Percentiles rank a stretch among this genome's conserved stretches.
These are phyloP conservation scores for Begonia peltatifolia DNA, from an alignment of 306 rosid genomes.

Conservation along the genomic window DNA sequence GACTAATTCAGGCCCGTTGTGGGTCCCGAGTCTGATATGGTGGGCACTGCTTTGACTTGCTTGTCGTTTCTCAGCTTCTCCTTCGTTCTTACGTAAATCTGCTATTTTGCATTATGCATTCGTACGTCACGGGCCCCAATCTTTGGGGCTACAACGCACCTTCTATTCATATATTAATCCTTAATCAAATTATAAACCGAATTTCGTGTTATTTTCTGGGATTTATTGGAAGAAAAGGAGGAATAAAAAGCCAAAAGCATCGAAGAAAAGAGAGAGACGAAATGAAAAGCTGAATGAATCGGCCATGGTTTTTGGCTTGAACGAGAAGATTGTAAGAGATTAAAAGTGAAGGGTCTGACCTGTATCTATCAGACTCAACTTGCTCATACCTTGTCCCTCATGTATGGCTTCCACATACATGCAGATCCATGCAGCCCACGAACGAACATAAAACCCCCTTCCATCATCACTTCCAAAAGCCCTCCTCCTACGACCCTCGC, in stretches of 20 bases:
- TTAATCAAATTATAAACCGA: too few relatives aligned
- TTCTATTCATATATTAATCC: too few relatives aligned
- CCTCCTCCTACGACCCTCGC: conserved; percentile 5
- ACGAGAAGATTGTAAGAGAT: conserved; percentile 38
- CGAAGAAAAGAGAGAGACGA: conserved; percentile 7
- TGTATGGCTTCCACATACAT: conserved; percentile 7
- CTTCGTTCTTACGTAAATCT: neutral
- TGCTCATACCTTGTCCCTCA: conserved; percentile 26
- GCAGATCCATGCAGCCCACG: conserved; percentile 19
- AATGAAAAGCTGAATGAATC: neutral
- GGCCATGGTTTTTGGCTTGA: neutral
- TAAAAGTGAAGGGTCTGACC: conserved; percentile 16
- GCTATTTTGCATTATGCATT: too few relatives aligned
- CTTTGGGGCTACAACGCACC: too few relatives aligned
- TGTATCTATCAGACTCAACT: conserved; percentile 8
- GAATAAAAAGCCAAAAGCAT: too few relatives aligned
- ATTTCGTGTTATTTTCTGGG: too few relatives aligned
- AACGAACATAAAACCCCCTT: conserved; percentile 54
- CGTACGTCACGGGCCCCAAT: too few relatives aligned
- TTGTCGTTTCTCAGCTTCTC: neutral
- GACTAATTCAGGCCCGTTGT: too few relatives aligned
- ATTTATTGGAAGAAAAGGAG: too few relatives aligned
- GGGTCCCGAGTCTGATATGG: neutral
- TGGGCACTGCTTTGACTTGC: neutral
- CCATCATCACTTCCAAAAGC: conserved; percentile 38